phyloP scores from a whole-genome alignment of 768 basidiomycete genomes.

The Saitozyma podzolica region DNA sequence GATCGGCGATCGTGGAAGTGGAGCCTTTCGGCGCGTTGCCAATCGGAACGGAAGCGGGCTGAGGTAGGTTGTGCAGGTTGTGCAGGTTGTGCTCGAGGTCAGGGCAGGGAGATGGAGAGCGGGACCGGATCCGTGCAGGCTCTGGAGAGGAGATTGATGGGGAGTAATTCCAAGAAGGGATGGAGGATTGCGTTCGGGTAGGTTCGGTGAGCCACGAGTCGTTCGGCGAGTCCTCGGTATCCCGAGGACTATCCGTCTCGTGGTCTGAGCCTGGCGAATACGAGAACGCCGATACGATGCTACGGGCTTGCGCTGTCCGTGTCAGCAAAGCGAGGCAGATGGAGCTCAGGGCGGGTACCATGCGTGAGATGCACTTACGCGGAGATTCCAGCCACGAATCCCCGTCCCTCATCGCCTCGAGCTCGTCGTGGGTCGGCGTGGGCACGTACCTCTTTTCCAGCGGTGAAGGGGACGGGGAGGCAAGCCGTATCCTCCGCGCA shows the following conservation, averaged over 20 bases:
- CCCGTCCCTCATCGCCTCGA: constrained; percentile 3
- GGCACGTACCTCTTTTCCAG: constrained; percentile 3
- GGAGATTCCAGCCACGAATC: constrained; percentile 39
- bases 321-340: constrained; percentile 2
- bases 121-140: constrained; percentile 19
- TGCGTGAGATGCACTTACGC: constrained; percentile 19
- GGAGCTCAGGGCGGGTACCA: too few relatives aligned
- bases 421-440: not conserved
- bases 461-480: constrained; percentile 10
- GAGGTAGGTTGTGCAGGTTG: constrained; percentile 12
- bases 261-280: constrained; percentile 14
- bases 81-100: constrained; percentile 9
- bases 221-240: constrained; percentile 1
- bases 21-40: not conserved
- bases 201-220: constrained; percentile 35
- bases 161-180: constrained; percentile 31
- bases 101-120: constrained; percentile 1
- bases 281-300: constrained; percentile 28
- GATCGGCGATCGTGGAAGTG: constrained; percentile 2
- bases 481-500: constrained; percentile 5
- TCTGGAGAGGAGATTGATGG: constrained; percentile 6
- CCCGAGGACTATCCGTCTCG: too few relatives aligned
- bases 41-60: not conserved
- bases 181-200: constrained; percentile 27
- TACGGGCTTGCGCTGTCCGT: constrained; percentile 27